These are phyloP conservation scores for Fomitopsis palustris DNA, from an alignment of 1,284 basidiomycete genomes.

Conservation along the genomic window DNA sequence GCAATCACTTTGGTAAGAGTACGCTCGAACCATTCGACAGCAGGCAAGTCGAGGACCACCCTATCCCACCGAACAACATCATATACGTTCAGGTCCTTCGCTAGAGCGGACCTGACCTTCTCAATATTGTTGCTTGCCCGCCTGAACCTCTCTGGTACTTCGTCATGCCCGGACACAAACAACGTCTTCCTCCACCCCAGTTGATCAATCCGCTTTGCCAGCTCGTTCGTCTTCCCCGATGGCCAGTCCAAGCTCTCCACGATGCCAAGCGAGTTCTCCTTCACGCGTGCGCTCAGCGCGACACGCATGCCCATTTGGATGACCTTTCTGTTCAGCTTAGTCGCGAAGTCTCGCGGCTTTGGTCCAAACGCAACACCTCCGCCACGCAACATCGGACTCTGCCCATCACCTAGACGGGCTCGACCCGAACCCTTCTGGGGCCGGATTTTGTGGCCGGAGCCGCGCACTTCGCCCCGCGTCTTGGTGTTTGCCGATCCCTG, in stretches of 20 bases:
- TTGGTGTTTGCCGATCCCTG: constrained; percentile 92
- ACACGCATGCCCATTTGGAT: constrained; percentile 91
- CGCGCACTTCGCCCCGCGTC: constrained; percentile 85
- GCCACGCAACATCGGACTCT: constrained; percentile 87
- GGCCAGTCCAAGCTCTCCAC: constrained; percentile 74
- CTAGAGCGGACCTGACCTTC: constrained; percentile 57
- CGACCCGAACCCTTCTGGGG: constrained; percentile 91
- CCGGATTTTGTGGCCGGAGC: constrained; percentile 85
- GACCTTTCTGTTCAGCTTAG: constrained; percentile 87
- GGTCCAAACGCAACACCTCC: constrained; percentile 93
- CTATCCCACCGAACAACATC: constrained; percentile 76
- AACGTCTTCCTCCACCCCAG: constrained; percentile 67
- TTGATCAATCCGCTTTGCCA: constrained; percentile 54
- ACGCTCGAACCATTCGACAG: constrained; percentile 67
- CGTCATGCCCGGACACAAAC: constrained; percentile 65
- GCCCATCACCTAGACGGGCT: constrained; percentile 87
- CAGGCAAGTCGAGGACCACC: constrained; percentile 66
- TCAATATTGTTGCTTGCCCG: constrained; percentile 64
- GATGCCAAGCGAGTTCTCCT: constrained; percentile 72
- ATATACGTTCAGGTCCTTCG: constrained; percentile 71
- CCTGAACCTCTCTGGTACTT: constrained; percentile 49
- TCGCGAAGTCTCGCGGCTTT: constrained; percentile 88
- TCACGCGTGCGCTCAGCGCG: constrained; percentile 79
- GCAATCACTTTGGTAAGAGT: constrained; percentile 40
- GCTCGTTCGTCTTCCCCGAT: constrained; percentile 60